These are phyloP conservation scores for Solanum tarijense DNA, from an alignment of 257 asterid genomes.

Conservation along the genomic window DNA sequence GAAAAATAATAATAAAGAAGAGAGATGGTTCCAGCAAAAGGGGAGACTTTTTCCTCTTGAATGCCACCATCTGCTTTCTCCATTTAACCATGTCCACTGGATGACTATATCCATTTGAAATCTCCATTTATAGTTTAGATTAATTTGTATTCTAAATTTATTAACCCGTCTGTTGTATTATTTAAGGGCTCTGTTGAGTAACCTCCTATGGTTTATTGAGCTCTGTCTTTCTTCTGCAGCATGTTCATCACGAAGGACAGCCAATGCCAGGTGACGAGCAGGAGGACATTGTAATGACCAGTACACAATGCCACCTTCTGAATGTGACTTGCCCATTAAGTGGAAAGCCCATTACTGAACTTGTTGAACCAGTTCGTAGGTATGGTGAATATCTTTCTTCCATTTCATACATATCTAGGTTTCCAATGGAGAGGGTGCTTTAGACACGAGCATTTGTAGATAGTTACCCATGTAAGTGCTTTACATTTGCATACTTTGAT, in stretches of 20 bases:
- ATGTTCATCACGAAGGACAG: constrained; percentile 87
- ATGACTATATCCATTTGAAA: not conserved
- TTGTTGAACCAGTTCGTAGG: constrained; percentile 82
- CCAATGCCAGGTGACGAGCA: constrained; percentile 98
- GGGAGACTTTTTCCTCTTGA: not conserved
- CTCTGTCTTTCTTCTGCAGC: constrained; percentile 34
- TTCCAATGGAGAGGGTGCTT: not conserved
- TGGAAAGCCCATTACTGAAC: constrained; percentile 74
- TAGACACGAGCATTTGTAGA: not conserved
- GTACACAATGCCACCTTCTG: constrained; percentile 57
- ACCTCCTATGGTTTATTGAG: not conserved
- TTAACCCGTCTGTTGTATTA: not conserved
- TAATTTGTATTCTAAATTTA: not conserved
- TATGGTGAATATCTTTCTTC: constrained; percentile 2
- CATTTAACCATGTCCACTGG: not conserved
- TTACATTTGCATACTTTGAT: not conserved
- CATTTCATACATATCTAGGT: not conserved
- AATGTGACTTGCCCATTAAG: constrained; percentile 68
- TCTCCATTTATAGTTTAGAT: not conserved
- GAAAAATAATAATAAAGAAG: not conserved
- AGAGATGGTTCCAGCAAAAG: not conserved
- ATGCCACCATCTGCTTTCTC: not conserved
- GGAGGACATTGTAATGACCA: constrained; percentile 89
- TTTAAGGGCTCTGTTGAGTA: not conserved
- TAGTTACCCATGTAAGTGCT: not conserved